Base-by-base conservation (phyloP, 2,329 filamentous ascomycete genomes). In the Cladobotryum protrusum region DNA sequence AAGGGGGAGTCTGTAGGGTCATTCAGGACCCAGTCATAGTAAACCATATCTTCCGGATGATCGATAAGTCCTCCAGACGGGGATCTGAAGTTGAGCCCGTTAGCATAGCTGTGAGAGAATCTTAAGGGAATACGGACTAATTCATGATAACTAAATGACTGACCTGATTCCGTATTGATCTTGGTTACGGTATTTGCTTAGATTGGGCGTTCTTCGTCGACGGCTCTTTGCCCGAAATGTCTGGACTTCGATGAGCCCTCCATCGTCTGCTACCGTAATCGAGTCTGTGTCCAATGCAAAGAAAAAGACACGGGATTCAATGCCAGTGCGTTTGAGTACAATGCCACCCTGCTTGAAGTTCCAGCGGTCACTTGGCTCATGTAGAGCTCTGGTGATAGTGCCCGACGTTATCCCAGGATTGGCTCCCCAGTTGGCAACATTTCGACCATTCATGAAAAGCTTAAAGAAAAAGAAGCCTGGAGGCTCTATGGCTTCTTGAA, bases 151-250 rank as follows among this genome's bases (percentile, higher is more conserved):
- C 17, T 20, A 20, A n/a, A 34, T 5, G 19, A 65, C 77, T 63
- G 66, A 81, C 79, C 66, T 65, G 54, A 82, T 75, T 8, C 79
- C 77, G 56, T 78, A 80, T 8, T 65, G 62, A 15, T 75, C 70
- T 52, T 77, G 75, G 36, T 64, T 63, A 41, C 72, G 72, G 53
- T 74, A 78, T n/a, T 65, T 60, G 11, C 67, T 60, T 19, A 77
- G 59, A 14, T 64, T 64, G 11, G 71, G 69, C 4, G 72, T 67
- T 42, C 68, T 68, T 52, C 72, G 65, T 49, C 63, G 70, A 37
- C 76, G 69, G 5, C 71, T 72, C 48, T 64, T 71, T n/a, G 78
- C 75, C 19, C 78, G 71, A 56, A 78, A 80, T 9, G 73, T 72
- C 34, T 71, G 69, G 3, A 82, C 61, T 54, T 81, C 76, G 43